Evolutionary conservation across 1,139 yeast genomes (phyloP), one percentile per base, ranked within the genome.

Genomic region (Ashbya aceris): DNA sequence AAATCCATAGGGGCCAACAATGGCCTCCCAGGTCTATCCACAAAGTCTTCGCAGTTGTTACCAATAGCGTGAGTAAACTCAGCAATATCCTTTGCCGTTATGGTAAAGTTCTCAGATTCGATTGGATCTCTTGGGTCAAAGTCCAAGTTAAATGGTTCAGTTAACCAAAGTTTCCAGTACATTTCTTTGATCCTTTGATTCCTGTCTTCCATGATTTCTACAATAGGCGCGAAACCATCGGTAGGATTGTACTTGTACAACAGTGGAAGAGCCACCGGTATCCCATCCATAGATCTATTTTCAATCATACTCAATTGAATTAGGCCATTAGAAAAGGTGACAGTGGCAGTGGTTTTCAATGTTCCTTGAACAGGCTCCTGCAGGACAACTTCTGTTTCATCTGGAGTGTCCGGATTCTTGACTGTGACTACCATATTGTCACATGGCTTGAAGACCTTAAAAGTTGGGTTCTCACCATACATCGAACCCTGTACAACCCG

Each of bases 81-180:
- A 51, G 89, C 76, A 62, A 91, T 84, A 50, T 79, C 86, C 66
- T 81, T 74, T 44, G 81, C 80, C 44, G 84, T 77, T 48, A 91
- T 81, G 30, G 74, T 73, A 48, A 80, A 73, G 40, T 77, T 71
- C 56, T 94, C 94, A 46, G 71, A 72, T 60, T 78, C 70, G 50
- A 83, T 79, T 38, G 78, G 73, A 55, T 80, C 71, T 55, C 79
- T 74, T 49, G 83, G 83, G 59, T 81, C 82, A 50, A 81, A 78
- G 49, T 77, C 73, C 49, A 74, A 65, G 61, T 74, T 66, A 57
- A 79, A 74, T 55, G 79, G 77, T 46, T 77, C 70, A 51, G 95
- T 96, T 60, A 86, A 87, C 99, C 99, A 91, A 57, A 87, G 73
- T 62, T 81, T 80, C 98, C 98, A 93, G 79, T 91, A 91, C 72